Percentiles rank a stretch among this genome's conserved stretches.
Evolutionary conservation across 805 yeast genomes (phyloP).

Genomic region (Lachancea waltii): DNA sequence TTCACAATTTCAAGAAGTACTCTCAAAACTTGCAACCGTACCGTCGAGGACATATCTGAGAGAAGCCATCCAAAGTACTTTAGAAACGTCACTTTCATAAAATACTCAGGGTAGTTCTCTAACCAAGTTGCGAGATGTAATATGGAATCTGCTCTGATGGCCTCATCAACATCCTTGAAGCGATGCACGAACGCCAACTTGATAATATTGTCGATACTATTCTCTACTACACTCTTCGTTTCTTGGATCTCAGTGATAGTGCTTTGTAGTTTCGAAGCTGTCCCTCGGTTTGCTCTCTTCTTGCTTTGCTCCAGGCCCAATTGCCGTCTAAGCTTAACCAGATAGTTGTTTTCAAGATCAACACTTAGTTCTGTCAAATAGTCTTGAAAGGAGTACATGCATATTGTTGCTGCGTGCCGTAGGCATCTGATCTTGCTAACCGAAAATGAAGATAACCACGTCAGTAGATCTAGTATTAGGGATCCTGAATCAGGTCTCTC

Average conservation of each 20-base stretch:
- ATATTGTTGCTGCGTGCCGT: constrained; percentile 57
- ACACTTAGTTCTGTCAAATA: constrained; percentile 47
- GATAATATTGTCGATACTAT: constrained; percentile 57
- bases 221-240: constrained; percentile 49
- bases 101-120: constrained; percentile 59
- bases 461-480: constrained; percentile 43
- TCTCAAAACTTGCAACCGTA: constrained; percentile 59
- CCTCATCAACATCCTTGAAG: constrained; percentile 71
- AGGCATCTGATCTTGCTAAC: constrained; percentile 65
- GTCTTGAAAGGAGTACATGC: constrained; percentile 55
- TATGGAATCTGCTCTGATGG: constrained; percentile 66
- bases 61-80: constrained; percentile 81
- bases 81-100: constrained; percentile 61
- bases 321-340: constrained; percentile 36
- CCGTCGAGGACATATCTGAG: constrained; percentile 58
- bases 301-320: constrained; percentile 33
- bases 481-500: constrained; percentile 28
- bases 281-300: constrained; percentile 36
- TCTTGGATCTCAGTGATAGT: constrained; percentile 38
- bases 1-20: constrained; percentile 46
- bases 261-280: constrained; percentile 41
- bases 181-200: constrained; percentile 66
- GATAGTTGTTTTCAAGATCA: constrained; percentile 31
- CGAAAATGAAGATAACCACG: constrained; percentile 73
- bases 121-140: constrained; percentile 63